phyloP scores from a whole-genome alignment of 2,329 filamentous ascomycete genomes.

The Epichloe festucae region DNA sequence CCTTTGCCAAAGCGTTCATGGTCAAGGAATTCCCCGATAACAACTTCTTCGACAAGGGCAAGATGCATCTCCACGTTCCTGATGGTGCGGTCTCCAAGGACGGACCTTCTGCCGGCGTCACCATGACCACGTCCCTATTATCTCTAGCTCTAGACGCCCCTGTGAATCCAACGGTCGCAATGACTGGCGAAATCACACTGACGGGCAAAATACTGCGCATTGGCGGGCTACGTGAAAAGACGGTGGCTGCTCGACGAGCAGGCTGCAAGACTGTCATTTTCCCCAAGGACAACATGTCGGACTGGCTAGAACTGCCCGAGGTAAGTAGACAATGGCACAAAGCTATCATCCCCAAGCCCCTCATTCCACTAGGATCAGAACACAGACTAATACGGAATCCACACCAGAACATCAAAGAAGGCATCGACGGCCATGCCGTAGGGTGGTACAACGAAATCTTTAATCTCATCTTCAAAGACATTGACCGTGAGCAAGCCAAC shows the following conservation, averaged over 20 bases:
- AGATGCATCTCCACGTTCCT: slow-evolving; percentile 89
- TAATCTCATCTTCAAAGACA: slow-evolving; percentile 70
- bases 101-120: slow-evolving; percentile 84
- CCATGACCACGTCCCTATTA: slow-evolving; percentile 90
- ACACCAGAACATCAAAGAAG: slow-evolving; percentile 87
- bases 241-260: slow-evolving; percentile 81
- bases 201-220: slow-evolving; percentile 95
- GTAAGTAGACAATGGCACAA: slow-evolving; percentile 41
- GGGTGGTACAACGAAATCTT: slow-evolving; percentile 94
- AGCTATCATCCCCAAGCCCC: too few relatives aligned
- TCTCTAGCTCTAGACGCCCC: slow-evolving; percentile 69
- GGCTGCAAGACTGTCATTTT: slow-evolving; percentile 92
- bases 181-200: slow-evolving; percentile 95
- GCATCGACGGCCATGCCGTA: slow-evolving; percentile 81
- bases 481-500: slow-evolving; percentile 64
- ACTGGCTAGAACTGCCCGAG: slow-evolving; percentile 94
- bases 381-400: background rate
- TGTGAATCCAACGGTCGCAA: slow-evolving; percentile 78
- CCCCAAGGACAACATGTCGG: slow-evolving; percentile 86
- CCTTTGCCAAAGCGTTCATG: slow-evolving; percentile 83
- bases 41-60: slow-evolving; percentile 90
- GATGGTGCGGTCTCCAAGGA: slow-evolving; percentile 96
- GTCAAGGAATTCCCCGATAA: slow-evolving; percentile 78
- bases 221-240: slow-evolving; percentile 90
- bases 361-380: too few relatives aligned